Evolutionary conservation across 495 filamentous ascomycete genomes (phyloP).

Genomic region (Aspergillus mulundensis): DNA sequence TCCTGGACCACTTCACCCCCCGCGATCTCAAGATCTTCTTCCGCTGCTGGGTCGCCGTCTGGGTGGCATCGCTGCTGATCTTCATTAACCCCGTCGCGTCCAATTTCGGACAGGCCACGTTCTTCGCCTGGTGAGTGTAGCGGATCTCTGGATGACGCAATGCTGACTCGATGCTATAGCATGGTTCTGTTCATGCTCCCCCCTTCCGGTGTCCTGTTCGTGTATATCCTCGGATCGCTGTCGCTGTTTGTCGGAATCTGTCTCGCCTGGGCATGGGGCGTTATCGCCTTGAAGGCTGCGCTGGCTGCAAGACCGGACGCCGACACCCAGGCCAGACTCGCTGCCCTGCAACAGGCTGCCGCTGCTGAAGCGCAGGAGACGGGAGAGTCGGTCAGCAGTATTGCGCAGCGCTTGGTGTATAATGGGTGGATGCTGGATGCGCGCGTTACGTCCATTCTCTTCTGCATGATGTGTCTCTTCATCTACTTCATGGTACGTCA

Average conservation of each 20-base stretch:
- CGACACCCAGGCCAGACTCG: slow-evolving; percentile 30
- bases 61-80: slow-evolving; percentile 40
- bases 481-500: slow-evolving; percentile 33
- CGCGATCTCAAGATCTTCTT: slow-evolving; percentile 44
- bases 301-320: slow-evolving; percentile 33
- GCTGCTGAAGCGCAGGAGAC: slow-evolving; percentile 30
- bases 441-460: slow-evolving; percentile 34
- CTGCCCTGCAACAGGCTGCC: slow-evolving; percentile 30
- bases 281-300: slow-evolving; percentile 40
- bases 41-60: slow-evolving; percentile 39
- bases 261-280: slow-evolving; percentile 40
- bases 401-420: slow-evolving; percentile 26
- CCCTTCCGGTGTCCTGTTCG: slow-evolving; percentile 35
- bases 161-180: background rate
- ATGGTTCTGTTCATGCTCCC: slow-evolving; percentile 38
- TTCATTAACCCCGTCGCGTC: slow-evolving; percentile 33
- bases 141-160: background rate
- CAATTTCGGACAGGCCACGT: slow-evolving; percentile 23
- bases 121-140: slow-evolving; percentile 20
- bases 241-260: slow-evolving; percentile 36
- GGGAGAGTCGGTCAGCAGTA: slow-evolving; percentile 30
- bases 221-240: slow-evolving; percentile 32
- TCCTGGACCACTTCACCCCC: slow-evolving; percentile 43
- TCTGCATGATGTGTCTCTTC: slow-evolving; percentile 32
- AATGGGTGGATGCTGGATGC: slow-evolving; percentile 40